These are phyloP conservation scores for Alternaria sp. DNA, from an alignment of 2,329 filamentous ascomycete genomes.

Conservation along the genomic window DNA sequence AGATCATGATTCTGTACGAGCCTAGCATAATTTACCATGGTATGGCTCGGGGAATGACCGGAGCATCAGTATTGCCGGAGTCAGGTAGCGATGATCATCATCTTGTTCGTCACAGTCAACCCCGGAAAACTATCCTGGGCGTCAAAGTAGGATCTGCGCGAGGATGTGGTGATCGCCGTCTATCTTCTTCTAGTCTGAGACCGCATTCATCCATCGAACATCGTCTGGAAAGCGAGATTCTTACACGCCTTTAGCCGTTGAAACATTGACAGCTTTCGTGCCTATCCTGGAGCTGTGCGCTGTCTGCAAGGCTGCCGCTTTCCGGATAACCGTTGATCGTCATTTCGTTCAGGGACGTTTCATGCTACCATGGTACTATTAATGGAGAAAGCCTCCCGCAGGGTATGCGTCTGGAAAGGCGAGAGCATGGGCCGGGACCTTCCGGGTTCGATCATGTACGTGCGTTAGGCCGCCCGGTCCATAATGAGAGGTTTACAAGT, in stretches of 20 bases:
- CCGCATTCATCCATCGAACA: neutral
- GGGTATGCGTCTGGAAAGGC: slow-evolving; percentile 1
- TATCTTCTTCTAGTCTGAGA: neutral
- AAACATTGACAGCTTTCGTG: slow-evolving; percentile 1
- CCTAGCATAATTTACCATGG: neutral
- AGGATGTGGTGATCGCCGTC: neutral
- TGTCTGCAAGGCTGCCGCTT: neutral
- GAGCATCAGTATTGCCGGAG: neutral
- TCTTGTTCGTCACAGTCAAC: neutral
- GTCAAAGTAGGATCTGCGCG: neutral
- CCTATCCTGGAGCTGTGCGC: neutral
- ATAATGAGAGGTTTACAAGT: slow-evolving; percentile 1
- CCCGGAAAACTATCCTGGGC: neutral
- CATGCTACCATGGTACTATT: slow-evolving; percentile 10
- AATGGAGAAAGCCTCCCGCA: slow-evolving; percentile 5
- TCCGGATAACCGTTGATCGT: slow-evolving; percentile 7
- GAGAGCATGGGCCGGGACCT: slow-evolving; percentile 2
- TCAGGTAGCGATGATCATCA: neutral
- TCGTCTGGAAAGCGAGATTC: neutral
- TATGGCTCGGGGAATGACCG: neutral
- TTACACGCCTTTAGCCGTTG: neutral
- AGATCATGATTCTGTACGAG: neutral
- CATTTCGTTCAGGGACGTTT: slow-evolving; percentile 4
- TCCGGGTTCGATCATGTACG: neutral
- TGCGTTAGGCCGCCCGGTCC: neutral